phyloP scores from a whole-genome alignment of 129 eudicot genomes.

The Pittosporum tobira region DNA sequence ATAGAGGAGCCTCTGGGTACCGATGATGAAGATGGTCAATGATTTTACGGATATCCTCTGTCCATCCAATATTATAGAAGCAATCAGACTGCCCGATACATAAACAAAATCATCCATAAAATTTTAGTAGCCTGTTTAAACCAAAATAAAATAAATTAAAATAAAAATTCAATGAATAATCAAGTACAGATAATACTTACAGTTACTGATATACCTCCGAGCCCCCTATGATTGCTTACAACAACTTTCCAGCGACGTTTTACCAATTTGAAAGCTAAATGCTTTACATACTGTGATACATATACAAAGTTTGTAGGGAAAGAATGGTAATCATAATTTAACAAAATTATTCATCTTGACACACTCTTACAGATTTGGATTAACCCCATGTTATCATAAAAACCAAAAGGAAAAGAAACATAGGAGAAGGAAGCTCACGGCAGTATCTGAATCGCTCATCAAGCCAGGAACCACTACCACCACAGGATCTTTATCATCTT shows the following conservation, averaged over 20 bases:
- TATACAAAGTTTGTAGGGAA: slow-evolving; percentile 5
- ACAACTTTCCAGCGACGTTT: slow-evolving; percentile 79
- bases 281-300: slow-evolving; percentile 66
- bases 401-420: neutral
- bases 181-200: slow-evolving; percentile 32
- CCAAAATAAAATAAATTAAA: too few relatives aligned
- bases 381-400: neutral
- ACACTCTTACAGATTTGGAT: neutral
- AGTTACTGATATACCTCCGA: slow-evolving; percentile 82
- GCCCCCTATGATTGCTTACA: slow-evolving; percentile 94
- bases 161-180: slow-evolving; percentile 3
- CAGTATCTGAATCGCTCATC: slow-evolving; percentile 68
- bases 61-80: slow-evolving; percentile 95
- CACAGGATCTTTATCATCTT: slow-evolving; percentile 53
- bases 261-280: slow-evolving; percentile 60
- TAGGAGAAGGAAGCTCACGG: slow-evolving; percentile 43
- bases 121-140: too few relatives aligned
- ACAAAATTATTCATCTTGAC: neutral
- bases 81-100: slow-evolving; percentile 64
- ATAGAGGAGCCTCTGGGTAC: slow-evolving; percentile 67
- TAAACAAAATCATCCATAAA: too few relatives aligned
- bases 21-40: slow-evolving; percentile 53
- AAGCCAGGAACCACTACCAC: slow-evolving; percentile 77
- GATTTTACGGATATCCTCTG: slow-evolving; percentile 69
- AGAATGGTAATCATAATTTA: neutral